Evolutionary conservation across 2,329 filamentous ascomycete species (phyloP), one percentile per base, ranked within the genome.

Genomic region (Hypoxylon sp.): DNA sequence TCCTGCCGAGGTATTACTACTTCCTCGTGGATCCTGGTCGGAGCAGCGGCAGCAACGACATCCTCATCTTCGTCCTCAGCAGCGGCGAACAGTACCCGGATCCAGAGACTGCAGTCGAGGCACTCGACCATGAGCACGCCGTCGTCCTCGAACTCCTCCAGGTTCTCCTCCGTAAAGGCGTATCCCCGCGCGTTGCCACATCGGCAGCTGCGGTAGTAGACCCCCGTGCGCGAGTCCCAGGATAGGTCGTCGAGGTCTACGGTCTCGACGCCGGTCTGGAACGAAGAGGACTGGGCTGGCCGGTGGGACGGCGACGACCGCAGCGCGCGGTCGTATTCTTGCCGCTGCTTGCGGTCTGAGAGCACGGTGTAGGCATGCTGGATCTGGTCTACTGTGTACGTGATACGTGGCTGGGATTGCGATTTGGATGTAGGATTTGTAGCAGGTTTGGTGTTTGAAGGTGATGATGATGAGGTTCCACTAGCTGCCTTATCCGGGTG

Each of bases 91-190:
- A 89, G 83, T 38, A 91, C 87, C 61, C 85, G 84, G 56, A 91
- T 76, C 88, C 88, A 91, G 49, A 91, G 80, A 74, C 89, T 91
- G 71, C 89, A 91, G 72, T 90, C 89, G 61, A 83, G 82, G 73
- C 89, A 91, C 10, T 87, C 89, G 43, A 91, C 88, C 76, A 90
- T 82, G 50, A 91, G 77, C 74, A 89, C 87, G 7, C 89, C 86
- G 68, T 86, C 82, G 55, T 87, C 85, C 49, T 82, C 83, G 41
- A 84, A 86, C 74, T 86, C 87, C 69, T 89, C 86, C 52, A 91
- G 79, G 75, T 91, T 88, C 7, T 77, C 78, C 77, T 91, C 89
- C 14, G 77, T 79, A 68, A 91, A 85, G 28, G 84, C 76, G 75
- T 87, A 91, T 1, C 89, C 89, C 41, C 84, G 82, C 32, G 82